A percentile compares a stretch with the other conserved stretches of the same genome.
These are phyloP conservation scores for Cyphellophora attinorum DNA, from an alignment of 2,329 filamentous ascomycete species.

Conservation along the genomic window DNA sequence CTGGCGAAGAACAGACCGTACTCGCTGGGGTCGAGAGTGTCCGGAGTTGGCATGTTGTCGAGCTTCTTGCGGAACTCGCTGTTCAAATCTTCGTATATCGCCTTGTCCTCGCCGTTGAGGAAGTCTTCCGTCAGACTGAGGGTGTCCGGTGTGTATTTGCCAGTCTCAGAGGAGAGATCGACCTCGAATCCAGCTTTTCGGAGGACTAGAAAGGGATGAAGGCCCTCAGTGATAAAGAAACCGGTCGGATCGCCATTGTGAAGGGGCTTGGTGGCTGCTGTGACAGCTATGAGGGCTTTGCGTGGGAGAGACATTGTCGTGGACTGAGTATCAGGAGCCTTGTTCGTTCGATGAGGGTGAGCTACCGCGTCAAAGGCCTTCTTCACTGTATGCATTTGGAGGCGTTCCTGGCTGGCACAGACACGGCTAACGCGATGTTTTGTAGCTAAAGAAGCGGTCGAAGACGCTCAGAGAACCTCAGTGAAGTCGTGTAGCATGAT, in stretches of 20 bases:
- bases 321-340: neutral
- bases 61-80: constrained; percentile 38
- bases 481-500: too few species aligned
- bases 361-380: too few species aligned
- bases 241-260: constrained; percentile 26
- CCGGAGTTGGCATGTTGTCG: constrained; percentile 31
- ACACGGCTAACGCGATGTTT: too few species aligned
- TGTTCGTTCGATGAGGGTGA: neutral
- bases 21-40: constrained; percentile 23
- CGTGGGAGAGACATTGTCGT: constrained; percentile 19
- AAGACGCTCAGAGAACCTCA: too few species aligned
- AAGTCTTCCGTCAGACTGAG: constrained; percentile 30
- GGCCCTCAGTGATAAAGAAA: constrained; percentile 38
- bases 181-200: constrained; percentile 35
- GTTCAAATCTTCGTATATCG: constrained; percentile 29
- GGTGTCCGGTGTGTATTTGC: constrained; percentile 25
- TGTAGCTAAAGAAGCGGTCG: too few species aligned
- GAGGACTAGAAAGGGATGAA: constrained; percentile 38
- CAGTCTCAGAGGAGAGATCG: constrained; percentile 37
- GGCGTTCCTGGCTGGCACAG: too few species aligned
- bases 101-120: constrained; percentile 29
- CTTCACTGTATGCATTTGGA: too few species aligned
- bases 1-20: constrained; percentile 34
- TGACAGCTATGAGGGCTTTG: constrained; percentile 33
- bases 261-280: constrained; percentile 33